Evolutionary conservation across 768 basidiomycete genomes (phyloP).

Genomic region (Guyanaporus albipodus): DNA sequence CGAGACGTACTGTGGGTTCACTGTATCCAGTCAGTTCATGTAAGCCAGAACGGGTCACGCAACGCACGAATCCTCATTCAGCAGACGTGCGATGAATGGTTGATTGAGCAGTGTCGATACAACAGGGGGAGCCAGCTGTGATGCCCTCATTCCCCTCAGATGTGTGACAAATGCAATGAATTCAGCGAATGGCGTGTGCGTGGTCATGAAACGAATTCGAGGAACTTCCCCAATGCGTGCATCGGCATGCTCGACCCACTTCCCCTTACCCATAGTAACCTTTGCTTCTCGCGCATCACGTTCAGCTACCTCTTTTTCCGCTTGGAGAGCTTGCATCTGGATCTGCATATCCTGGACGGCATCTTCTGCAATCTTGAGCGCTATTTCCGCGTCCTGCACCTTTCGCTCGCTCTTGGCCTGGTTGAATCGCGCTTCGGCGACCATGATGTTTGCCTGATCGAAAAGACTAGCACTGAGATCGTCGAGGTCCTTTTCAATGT

Average conservation of each 20-base stretch:
- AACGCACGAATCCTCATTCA: constrained; percentile 83
- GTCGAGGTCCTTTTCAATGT: constrained; percentile 92
- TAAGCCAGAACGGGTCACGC: neutral
- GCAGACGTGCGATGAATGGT: constrained; percentile 72
- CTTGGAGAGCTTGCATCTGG: constrained; percentile 73
- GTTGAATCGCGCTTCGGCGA: constrained; percentile 80
- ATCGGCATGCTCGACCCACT: constrained; percentile 50
- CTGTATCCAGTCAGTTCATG: constrained; percentile 31
- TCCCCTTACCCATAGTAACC: constrained; percentile 60
- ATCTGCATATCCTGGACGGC: constrained; percentile 79
- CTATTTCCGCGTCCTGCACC: constrained; percentile 70
- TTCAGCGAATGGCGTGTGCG: constrained; percentile 76
- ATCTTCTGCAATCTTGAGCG: constrained; percentile 81
- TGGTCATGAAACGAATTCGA: constrained; percentile 50
- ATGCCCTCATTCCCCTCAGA: constrained; percentile 61
- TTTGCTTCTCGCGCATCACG: constrained; percentile 47
- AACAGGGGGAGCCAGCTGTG: constrained; percentile 56
- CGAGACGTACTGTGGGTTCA: constrained; percentile 89
- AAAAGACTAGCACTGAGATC: constrained; percentile 90
- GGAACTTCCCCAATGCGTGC: constrained; percentile 26
- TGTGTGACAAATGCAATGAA: constrained; percentile 76
- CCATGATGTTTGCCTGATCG: constrained; percentile 94
- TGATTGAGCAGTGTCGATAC: constrained; percentile 73
- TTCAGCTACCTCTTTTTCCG: constrained; percentile 63
- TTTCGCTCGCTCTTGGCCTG: constrained; percentile 69